Evolutionary conservation across 129 eudicot genomes (phyloP), one percentile per base, ranked within the genome.

Genomic region (Mikania micrantha): DNA sequence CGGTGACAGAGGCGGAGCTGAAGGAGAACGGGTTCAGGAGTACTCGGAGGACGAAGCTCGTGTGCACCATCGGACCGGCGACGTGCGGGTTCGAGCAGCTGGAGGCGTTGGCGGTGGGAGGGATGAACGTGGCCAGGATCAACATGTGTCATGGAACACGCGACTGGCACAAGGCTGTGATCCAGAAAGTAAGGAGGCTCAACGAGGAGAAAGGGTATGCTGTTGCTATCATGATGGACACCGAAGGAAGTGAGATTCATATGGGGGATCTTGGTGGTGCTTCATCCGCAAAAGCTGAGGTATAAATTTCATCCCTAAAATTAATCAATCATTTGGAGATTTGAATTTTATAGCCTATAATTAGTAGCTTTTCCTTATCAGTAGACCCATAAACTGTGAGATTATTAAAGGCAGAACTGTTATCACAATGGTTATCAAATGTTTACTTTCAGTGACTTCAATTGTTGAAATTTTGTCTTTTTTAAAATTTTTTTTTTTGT

Each of bases 211-310:
- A 88, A 66, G 94, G 94, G 4, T 91, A 44, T 57, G 95, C 96
- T 10, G 96, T 91, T 32, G 97, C 97, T 13, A 74, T 91, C 61
- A 88, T 91, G 93, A 85, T 91, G 97, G 97, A 91, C 76, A 91
- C 97, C 7, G 90, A 91, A 71, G 96, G 97, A 21, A 87, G 97
- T 71, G 22, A 47, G 21, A 47, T 92, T 77, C 98, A 92, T 70
- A 88, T 92, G 98, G 98, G 96, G 16, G 98, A 92, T 74, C 96
- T 92, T 41, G 95, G 92, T n/a, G 96, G 93, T 40, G 80, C 94
- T 42, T 66, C 87, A 0, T 92, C 96, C 4, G 89, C 81, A 0
- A 88, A 84, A 80, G 96, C 97, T 48, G 97, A 91, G 97, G 97
- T 91, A 0, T 44, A 4, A 4, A n/a, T n/a, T n/a, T n/a, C n/a